Percentiles rank a stretch among this genome's conserved stretches.
phyloP scores from a whole-genome alignment of 257 asterid species.

The Lavandula angustifolia region DNA sequence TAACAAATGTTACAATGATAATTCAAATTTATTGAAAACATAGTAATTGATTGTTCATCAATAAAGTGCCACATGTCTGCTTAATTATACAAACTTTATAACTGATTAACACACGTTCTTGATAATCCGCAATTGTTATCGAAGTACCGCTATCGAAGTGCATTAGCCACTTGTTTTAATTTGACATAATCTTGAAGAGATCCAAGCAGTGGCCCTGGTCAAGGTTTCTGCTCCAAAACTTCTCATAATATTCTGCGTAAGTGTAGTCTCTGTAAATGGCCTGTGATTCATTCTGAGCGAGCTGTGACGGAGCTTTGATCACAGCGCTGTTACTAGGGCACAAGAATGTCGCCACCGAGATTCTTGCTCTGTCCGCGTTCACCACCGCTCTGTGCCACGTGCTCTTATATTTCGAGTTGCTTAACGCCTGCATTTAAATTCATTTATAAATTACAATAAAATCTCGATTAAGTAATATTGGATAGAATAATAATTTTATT shows the following conservation, averaged over 20 bases:
- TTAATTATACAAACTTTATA: too few relatives aligned
- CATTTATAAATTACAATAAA: too few relatives aligned
- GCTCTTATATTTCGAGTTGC: conserved; percentile 77
- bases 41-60: not conserved
- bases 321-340: conserved; percentile 62
- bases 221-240: conserved; percentile 86
- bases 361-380: conserved; percentile 57
- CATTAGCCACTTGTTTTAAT: too few relatives aligned
- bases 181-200: conserved; percentile 49
- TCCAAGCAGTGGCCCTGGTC: conserved; percentile 84
- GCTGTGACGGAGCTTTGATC: conserved; percentile 69
- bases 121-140: too few relatives aligned
- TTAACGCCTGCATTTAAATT: conserved; percentile 52
- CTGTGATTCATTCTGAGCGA: conserved; percentile 46
- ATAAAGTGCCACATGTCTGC: not conserved
- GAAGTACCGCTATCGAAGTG: too few relatives aligned
- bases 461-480: too few relatives aligned
- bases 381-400: conserved; percentile 90
- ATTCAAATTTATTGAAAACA: not conserved
- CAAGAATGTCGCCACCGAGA: conserved; percentile 84
- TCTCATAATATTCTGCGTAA: conserved; percentile 69
- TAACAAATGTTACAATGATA: too few relatives aligned
- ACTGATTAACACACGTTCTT: too few relatives aligned
- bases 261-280: conserved; percentile 61
- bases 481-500: too few relatives aligned